Conservation (phyloP, 805 yeast species). For the Nakazawaea populi region DNA sequence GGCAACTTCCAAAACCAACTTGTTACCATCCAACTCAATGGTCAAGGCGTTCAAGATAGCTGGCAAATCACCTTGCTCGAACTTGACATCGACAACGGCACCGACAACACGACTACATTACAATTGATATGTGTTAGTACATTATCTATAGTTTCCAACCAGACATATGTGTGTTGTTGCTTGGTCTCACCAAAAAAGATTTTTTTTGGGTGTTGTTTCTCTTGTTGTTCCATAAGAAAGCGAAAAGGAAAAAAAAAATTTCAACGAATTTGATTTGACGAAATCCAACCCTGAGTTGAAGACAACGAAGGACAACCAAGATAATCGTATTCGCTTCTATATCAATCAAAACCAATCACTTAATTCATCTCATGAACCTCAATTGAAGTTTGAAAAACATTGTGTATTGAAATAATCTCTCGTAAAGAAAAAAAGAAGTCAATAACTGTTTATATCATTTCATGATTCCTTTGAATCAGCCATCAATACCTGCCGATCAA, state of each 20-base stretch:
- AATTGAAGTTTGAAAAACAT: too few species aligned
- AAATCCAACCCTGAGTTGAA: neutral
- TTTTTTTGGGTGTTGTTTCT: constrained; percentile 7
- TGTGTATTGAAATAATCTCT: too few species aligned
- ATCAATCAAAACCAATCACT: too few species aligned
- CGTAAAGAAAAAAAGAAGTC: too few species aligned
- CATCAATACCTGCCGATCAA: too few species aligned
- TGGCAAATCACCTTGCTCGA: constrained; percentile 95
- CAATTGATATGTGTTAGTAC: constrained; percentile 11
- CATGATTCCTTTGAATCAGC: too few species aligned
- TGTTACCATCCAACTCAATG: constrained; percentile 63
- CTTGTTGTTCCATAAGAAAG: neutral
- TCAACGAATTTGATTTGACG: constrained; percentile 12
- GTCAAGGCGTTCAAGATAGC: constrained; percentile 96
- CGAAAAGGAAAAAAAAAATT: constrained; percentile 6
- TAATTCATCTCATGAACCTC: too few species aligned
- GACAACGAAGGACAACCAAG: neutral
- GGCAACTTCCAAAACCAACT: constrained; percentile 94
- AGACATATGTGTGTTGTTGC: neutral
- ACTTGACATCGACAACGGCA: constrained; percentile 99
- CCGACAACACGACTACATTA: constrained; percentile 84
- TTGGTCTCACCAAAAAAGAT: constrained; percentile 5
- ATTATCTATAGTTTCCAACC: neutral
- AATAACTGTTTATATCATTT: too few species aligned
- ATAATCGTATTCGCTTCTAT: too few species aligned